These are phyloP conservation scores for Neonectria punicea DNA, from an alignment of 2,329 filamentous ascomycete genomes.

Conservation along the genomic window DNA sequence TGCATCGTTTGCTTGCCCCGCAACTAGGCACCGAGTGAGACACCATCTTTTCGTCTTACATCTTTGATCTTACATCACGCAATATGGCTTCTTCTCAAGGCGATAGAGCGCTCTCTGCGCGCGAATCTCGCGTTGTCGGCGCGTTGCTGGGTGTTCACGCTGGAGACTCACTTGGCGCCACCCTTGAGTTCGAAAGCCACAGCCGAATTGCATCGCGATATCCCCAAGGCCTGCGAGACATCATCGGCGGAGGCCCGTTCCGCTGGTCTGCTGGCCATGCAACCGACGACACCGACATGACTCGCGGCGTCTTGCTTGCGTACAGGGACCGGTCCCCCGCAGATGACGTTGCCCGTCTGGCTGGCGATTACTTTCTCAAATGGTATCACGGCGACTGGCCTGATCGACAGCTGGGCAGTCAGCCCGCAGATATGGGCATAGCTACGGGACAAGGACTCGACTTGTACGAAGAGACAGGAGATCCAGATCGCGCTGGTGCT, in stretches of 20 bases:
- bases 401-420: conserved; percentile 44
- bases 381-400: conserved; percentile 59
- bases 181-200: conserved; percentile 55
- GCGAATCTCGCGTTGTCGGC: conserved; percentile 50
- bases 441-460: conserved; percentile 44
- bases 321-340: conserved; percentile 46
- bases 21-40: neutral
- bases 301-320: conserved; percentile 56
- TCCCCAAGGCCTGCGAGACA: conserved; percentile 53
- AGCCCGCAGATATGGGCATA: conserved; percentile 53
- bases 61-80: neutral
- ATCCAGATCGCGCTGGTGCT: conserved; percentile 50
- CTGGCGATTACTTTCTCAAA: conserved; percentile 53
- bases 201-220: conserved; percentile 44
- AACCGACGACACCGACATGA: conserved; percentile 61
- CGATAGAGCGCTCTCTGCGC: conserved; percentile 15
- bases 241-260: conserved; percentile 58
- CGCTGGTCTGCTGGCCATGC: conserved; percentile 55
- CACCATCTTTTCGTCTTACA: neutral
- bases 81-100: conserved; percentile 23
- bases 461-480: conserved; percentile 39
- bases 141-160: conserved; percentile 59
- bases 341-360: conserved; percentile 46
- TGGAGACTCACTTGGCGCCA: conserved; percentile 59
- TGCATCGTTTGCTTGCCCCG: neutral